A percentile compares a stretch with the other conserved stretches of the same genome.
Evolutionary conservation across 805 yeast species (phyloP).

Genomic region (Yamadazyma insecticola): DNA sequence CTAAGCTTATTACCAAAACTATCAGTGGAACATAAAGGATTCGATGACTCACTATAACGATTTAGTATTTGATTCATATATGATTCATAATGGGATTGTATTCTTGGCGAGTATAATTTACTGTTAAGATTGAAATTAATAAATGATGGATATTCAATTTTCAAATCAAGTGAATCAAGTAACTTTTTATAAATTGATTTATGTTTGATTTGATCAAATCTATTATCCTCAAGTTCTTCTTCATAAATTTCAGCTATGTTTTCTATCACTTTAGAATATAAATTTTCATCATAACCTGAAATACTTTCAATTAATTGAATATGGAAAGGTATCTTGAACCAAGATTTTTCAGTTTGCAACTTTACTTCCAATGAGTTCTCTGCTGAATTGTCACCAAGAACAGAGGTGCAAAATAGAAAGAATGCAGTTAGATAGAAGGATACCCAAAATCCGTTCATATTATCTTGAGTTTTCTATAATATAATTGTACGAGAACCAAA

Average conservation of each 20-base stretch:
- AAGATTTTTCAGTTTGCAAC: background rate
- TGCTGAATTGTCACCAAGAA: too few relatives aligned
- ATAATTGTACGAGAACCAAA: too few relatives aligned
- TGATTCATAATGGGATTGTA: constrained; percentile 59
- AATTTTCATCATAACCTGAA: constrained; percentile 27
- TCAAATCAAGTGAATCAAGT: constrained; percentile 6
- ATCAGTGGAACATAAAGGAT: constrained; percentile 18
- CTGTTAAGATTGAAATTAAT: constrained; percentile 43
- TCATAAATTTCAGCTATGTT: constrained; percentile 14
- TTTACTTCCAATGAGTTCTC: background rate
- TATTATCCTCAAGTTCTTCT: constrained; percentile 7
- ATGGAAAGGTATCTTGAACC: constrained; percentile 19
- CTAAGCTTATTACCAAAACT: constrained; percentile 25
- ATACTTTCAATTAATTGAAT: constrained; percentile 41
- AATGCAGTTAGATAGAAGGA: too few relatives aligned
- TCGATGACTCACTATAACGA: constrained; percentile 11
- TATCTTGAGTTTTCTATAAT: too few relatives aligned
- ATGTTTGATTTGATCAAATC: constrained; percentile 1
- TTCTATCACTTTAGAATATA: constrained; percentile 29
- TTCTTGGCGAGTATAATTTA: constrained; percentile 53
- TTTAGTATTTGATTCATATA: constrained; percentile 37
- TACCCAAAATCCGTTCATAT: too few relatives aligned
- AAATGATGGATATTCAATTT: constrained; percentile 14
- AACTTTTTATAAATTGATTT: constrained; percentile 4
- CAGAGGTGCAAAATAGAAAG: too few relatives aligned